Conservation (phyloP, 2,329 filamentous ascomycete species). For the Fusarium luffae region DNA sequence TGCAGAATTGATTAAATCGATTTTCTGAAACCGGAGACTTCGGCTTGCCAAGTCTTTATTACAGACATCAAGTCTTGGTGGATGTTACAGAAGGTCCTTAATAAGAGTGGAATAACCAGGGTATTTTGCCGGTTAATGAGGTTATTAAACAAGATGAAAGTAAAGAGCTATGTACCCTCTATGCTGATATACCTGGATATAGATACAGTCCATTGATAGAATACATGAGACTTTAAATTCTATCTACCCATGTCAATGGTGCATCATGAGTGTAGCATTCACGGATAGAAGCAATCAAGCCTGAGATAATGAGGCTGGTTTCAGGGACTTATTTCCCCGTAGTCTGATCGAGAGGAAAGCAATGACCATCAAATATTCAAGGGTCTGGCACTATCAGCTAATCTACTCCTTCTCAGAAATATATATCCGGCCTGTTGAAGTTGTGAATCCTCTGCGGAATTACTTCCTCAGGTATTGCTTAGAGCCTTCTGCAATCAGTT, state of each 20-base stretch:
- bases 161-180: not conserved
- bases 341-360: not conserved
- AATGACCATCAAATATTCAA: not conserved
- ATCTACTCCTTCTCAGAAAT: not conserved
- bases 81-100: constrained; percentile 25
- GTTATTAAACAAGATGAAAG: not conserved
- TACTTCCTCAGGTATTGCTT: constrained; percentile 9
- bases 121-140: constrained; percentile 26
- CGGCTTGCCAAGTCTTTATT: constrained; percentile 9
- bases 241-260: not conserved
- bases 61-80: constrained; percentile 16
- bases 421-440: not conserved
- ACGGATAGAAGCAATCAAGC: not conserved
- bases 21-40: constrained; percentile 34
- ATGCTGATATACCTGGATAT: not conserved
- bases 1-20: constrained; percentile 13
- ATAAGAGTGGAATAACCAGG: constrained; percentile 38
- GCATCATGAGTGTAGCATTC: not conserved
- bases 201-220: not conserved
- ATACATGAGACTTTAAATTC: not conserved
- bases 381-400: not conserved
- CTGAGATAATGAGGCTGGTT: not conserved
- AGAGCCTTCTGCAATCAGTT: constrained; percentile 12
- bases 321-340: not conserved
- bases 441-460: constrained; percentile 10